These are phyloP conservation scores for Podaxis sp. DNA, from an alignment of 768 basidiomycete genomes.

Conservation along the genomic window DNA sequence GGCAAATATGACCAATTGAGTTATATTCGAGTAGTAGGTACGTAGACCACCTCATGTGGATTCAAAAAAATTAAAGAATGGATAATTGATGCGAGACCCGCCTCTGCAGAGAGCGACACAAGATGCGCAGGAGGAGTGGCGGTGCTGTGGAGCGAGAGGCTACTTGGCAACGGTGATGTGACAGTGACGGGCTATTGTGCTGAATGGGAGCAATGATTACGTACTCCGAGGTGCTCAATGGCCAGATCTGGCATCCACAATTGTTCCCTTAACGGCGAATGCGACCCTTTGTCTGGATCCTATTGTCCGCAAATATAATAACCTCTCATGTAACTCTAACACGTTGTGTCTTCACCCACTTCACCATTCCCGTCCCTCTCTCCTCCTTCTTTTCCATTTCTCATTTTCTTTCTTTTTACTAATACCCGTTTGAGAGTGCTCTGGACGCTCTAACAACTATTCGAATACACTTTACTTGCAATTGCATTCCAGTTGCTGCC, in stretches of 20 bases:
- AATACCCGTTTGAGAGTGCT: neutral
- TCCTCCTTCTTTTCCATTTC: neutral
- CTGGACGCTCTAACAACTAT: neutral
- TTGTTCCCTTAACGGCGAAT: neutral
- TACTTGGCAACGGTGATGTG: conserved; percentile 4
- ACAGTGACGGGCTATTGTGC: conserved; percentile 2
- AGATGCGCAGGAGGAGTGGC: no score
- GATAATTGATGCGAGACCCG: no score
- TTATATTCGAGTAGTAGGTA: no score
- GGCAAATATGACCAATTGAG: no score
- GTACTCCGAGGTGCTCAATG: neutral
- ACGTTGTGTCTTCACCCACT: neutral
- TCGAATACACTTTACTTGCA: neutral
- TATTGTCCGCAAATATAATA: conserved; percentile 2
- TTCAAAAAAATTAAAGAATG: no score
- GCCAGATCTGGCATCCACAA: neutral
- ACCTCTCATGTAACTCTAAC: neutral
- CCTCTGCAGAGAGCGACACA: no score
- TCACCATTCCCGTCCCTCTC: neutral
- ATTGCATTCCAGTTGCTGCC: neutral
- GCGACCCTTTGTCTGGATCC: neutral
- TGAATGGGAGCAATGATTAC: neutral
- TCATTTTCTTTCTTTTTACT: neutral
- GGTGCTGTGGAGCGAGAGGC: no score
- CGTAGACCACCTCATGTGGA: no score